Conservation (phyloP, 2,329 filamentous ascomycete genomes). For the Hypoxylon sp. region DNA sequence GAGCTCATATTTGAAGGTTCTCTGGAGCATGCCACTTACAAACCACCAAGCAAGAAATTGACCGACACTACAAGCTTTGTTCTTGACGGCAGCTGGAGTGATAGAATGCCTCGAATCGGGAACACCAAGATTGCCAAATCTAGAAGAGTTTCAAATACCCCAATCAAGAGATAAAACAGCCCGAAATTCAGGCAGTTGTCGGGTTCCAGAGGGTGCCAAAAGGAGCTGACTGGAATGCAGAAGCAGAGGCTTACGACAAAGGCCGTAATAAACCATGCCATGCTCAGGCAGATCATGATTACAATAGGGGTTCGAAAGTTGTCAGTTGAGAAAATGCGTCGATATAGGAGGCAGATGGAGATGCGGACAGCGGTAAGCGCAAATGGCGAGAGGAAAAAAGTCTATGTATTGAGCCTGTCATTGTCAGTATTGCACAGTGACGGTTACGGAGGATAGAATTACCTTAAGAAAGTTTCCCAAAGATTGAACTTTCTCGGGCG, state of each 20-base stretch:
- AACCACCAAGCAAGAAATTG: not conserved
- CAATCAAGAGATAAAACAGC: not conserved
- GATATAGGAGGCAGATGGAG: not conserved
- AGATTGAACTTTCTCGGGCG: not conserved
- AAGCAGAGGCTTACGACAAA: not conserved
- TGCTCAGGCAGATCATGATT: not conserved
- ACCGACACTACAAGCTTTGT: not conserved
- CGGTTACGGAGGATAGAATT: no score
- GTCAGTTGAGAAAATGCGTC: not conserved
- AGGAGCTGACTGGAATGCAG: not conserved
- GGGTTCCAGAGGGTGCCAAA: not conserved
- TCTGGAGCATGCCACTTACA: not conserved
- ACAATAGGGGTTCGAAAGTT: not conserved
- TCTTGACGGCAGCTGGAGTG: not conserved
- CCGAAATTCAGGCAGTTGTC: not conserved
- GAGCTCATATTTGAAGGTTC: not conserved
- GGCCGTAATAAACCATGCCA: not conserved
- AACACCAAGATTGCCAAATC: not conserved
- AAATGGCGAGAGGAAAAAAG: not conserved
- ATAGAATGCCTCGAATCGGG: not conserved
- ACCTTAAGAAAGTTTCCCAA: not conserved
- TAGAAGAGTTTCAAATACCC: not conserved
- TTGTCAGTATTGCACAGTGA: no score
- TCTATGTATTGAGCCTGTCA: not conserved
- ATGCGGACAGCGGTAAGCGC: not conserved